Conservation (phyloP, 2,329 filamentous ascomycete genomes). For the Emydomyces testavorans region DNA sequence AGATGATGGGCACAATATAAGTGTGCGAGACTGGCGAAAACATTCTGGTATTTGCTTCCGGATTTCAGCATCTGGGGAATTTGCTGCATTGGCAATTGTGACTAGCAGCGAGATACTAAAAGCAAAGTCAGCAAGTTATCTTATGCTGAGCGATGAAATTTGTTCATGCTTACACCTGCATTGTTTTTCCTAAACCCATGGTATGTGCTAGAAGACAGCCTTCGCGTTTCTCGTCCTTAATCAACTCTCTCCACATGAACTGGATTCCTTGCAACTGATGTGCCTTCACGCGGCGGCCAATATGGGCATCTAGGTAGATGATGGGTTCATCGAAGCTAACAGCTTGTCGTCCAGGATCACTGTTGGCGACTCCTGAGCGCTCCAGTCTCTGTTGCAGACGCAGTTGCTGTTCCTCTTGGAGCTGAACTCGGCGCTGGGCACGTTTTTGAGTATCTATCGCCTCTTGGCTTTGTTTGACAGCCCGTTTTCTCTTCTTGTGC, state of each 20-base stretch:
- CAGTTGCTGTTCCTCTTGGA: slow-evolving; percentile 43
- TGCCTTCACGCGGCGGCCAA: slow-evolving; percentile 56
- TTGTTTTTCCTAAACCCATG: slow-evolving; percentile 87
- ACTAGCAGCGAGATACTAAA: slow-evolving; percentile 66
- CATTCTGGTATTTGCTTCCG: slow-evolving; percentile 55
- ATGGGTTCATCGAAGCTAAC: slow-evolving; percentile 35
- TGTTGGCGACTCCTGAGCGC: slow-evolving; percentile 25
- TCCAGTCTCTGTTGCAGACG: slow-evolving; percentile 25
- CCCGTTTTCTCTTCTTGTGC: slow-evolving; percentile 38
- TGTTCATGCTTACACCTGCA: slow-evolving; percentile 54
- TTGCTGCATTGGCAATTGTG: slow-evolving; percentile 55
- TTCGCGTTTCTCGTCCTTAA: slow-evolving; percentile 50
- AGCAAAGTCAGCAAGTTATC: not conserved
- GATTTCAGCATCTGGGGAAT: slow-evolving; percentile 47
- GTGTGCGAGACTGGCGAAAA: slow-evolving; percentile 50
- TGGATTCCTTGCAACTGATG: slow-evolving; percentile 73
- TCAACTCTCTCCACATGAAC: slow-evolving; percentile 80
- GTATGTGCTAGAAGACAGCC: slow-evolving; percentile 78
- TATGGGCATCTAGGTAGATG: slow-evolving; percentile 48
- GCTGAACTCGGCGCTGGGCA: slow-evolving; percentile 43
- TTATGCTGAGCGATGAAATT: not conserved
- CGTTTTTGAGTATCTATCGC: slow-evolving; percentile 45
- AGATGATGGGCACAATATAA: slow-evolving; percentile 64
- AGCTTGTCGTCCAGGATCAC: slow-evolving; percentile 38
- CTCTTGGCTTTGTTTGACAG: slow-evolving; percentile 39